phyloP scores from a whole-genome alignment of 2,329 filamentous ascomycete genomes.

The Ilyonectria destructans region DNA sequence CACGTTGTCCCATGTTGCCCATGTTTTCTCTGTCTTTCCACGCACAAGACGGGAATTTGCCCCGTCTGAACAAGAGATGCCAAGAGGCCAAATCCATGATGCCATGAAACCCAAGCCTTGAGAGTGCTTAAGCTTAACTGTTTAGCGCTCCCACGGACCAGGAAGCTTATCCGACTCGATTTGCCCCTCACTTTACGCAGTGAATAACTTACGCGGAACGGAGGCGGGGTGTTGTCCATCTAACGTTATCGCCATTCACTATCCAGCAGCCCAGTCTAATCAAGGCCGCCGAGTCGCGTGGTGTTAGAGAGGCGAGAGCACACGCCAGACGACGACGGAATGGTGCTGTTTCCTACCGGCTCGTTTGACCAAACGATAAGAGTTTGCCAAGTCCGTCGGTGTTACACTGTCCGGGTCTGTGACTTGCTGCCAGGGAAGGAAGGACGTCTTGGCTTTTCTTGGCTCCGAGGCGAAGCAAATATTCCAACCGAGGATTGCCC shows the following conservation, averaged over 20 bases:
- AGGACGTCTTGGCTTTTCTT: constrained; percentile 26
- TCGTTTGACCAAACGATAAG: constrained; percentile 5
- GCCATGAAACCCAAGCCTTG: constrained; percentile 9
- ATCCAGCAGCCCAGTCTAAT: background rate
- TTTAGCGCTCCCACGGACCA: constrained; percentile 10
- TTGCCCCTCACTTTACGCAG: constrained; percentile 27
- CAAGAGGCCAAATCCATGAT: constrained; percentile 4
- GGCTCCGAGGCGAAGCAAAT: constrained; percentile 30
- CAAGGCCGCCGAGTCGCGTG: background rate
- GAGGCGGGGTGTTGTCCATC: background rate
- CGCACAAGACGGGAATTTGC: background rate
- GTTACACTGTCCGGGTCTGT: constrained; percentile 16
- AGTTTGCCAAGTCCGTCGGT: constrained; percentile 21
- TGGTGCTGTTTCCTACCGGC: background rate
- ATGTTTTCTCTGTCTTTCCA: constrained; percentile 11
- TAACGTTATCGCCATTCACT: constrained; percentile 3
- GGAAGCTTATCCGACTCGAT: background rate
- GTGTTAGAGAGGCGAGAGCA: background rate
- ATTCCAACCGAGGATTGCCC: constrained; percentile 7
- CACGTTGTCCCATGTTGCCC: background rate
- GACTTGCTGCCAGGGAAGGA: constrained; percentile 9
- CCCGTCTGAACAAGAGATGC: constrained; percentile 3
- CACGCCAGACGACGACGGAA: background rate
- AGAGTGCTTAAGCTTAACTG: constrained; percentile 27
- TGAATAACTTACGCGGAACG: background rate